Conservation (phyloP, 1,139 yeast genomes). For the Geotrichum macrosporum region DNA sequence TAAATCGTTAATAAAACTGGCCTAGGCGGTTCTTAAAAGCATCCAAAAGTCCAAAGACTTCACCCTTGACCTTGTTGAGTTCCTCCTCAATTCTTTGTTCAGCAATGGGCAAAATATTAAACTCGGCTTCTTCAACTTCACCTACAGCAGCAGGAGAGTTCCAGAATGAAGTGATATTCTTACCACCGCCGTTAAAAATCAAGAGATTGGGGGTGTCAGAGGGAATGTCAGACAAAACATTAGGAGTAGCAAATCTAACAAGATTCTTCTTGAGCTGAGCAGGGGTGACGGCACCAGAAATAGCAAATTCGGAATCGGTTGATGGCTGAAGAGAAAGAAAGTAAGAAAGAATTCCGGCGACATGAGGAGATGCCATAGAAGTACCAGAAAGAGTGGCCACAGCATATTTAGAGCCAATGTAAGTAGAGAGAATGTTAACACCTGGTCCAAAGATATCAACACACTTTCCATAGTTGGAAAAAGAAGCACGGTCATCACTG, state of each 20-base stretch:
- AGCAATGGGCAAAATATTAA: conserved; percentile 28
- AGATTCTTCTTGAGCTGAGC: conserved; percentile 84
- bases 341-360: conserved; percentile 81
- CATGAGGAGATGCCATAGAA: conserved; percentile 98
- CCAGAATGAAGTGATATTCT: conserved; percentile 74
- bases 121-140: conserved; percentile 22
- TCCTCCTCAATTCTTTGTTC: conserved; percentile 25
- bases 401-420: conserved; percentile 78
- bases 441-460: conserved; percentile 66
- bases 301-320: conserved; percentile 65
- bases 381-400: conserved; percentile 95
- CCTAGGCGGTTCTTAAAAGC: conserved; percentile 22
- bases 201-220: conserved; percentile 81
- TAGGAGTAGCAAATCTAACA: conserved; percentile 72
- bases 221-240: conserved; percentile 65
- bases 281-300: conserved; percentile 63
- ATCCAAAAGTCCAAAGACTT: conserved; percentile 28
- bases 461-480: conserved; percentile 63
- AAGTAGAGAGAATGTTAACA: conserved; percentile 49
- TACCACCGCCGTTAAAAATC: conserved; percentile 92
- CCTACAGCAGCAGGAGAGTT: conserved; percentile 16
- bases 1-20: background rate
- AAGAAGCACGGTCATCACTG: conserved; percentile 51
- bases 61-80: conserved; percentile 26
- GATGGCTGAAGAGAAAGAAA: conserved; percentile 89